Base-by-base conservation (phyloP, 108 stramenopile species). In the Nannochloropsis granulata region DNA sequence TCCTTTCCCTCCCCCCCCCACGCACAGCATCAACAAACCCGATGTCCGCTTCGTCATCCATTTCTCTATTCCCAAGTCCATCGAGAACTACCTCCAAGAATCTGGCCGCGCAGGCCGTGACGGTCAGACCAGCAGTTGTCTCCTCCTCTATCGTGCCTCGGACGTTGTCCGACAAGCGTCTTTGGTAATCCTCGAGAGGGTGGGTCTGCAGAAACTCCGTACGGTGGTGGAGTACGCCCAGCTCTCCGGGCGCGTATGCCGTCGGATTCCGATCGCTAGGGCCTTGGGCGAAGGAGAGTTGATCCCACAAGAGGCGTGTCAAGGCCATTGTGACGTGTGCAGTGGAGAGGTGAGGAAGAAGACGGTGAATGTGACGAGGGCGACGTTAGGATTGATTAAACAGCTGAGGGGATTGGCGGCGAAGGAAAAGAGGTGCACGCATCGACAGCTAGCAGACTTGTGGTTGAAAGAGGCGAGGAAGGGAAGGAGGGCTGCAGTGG, bases 61-160 rank as follows among this genome's bases (percentile, higher is more conserved):
- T 91, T 79, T 94, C 13, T 93, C 94, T 81, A 87, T 96, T 24
- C 94, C 96, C 21, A 93, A 94, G 78, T 95, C 94, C 80, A 93
- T 93, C 23, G 96, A 96, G 87, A 94, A 96, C 86, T 96, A 97
- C 88, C 82, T 95, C 44, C 98, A 99, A 89, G 98, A 99, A 87
- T 96, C 97, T 78, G 98, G 97, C 11, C 90, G 98, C 44, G 98
- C 98, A 45, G 98, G 98, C 43, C 93, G 98, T 26, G 96, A 99
- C 88, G 96, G 97, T 25, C 86, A 93, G 23, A 85, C 88, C 42
- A 85, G 92, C 10, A 43, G 91, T 14, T 96, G 95, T 13, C 84
- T 96, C 56, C 84, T 98, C 5, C 78, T 85, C 79, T 88, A 85
- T 85, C 82, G 85, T 42, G 82, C 86, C 24, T 86, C 86, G 12